phyloP scores from a whole-genome alignment of 768 basidiomycete species.

The Boletus huronensis region DNA sequence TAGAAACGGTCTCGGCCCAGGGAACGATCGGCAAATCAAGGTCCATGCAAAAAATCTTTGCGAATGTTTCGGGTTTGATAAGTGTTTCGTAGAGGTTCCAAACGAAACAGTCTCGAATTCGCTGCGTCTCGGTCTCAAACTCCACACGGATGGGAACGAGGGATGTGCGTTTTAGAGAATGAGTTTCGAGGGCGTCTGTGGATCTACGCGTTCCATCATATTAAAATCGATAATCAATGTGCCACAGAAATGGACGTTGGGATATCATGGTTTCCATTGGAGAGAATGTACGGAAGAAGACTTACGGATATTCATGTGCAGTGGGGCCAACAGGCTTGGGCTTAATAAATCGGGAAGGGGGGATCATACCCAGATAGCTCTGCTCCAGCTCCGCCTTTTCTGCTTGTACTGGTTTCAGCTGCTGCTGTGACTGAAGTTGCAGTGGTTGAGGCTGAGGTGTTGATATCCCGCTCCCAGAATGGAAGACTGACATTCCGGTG shows the following conservation, averaged over 20 bases:
- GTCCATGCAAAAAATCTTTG: constrained; percentile 83
- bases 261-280: constrained; percentile 3
- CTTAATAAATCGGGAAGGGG: constrained; percentile 75
- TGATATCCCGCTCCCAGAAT: constrained; percentile 43
- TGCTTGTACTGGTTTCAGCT: constrained; percentile 16
- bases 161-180: constrained; percentile 50
- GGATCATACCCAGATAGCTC: constrained; percentile 85
- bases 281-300: constrained; percentile 18
- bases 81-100: constrained; percentile 93
- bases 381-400: constrained; percentile 72
- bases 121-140: constrained; percentile 86
- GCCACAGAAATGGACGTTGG: constrained; percentile 17
- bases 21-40: constrained; percentile 66
- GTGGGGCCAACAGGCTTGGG: constrained; percentile 55
- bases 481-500: constrained; percentile 54
- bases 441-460: constrained; percentile 32
- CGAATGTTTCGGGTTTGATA: constrained; percentile 83
- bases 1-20: constrained; percentile 77
- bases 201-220: constrained; percentile 42
- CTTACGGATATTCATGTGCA: constrained; percentile 74
- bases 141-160: constrained; percentile 94
- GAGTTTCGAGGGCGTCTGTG: constrained; percentile 57
- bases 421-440: constrained; percentile 18
- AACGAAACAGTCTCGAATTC: constrained; percentile 91
- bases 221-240: constrained; percentile 16